Evolutionary conservation across 192 early-diverging fungal species (phyloP).

Genomic region (Umbelopsis isabellina): DNA sequence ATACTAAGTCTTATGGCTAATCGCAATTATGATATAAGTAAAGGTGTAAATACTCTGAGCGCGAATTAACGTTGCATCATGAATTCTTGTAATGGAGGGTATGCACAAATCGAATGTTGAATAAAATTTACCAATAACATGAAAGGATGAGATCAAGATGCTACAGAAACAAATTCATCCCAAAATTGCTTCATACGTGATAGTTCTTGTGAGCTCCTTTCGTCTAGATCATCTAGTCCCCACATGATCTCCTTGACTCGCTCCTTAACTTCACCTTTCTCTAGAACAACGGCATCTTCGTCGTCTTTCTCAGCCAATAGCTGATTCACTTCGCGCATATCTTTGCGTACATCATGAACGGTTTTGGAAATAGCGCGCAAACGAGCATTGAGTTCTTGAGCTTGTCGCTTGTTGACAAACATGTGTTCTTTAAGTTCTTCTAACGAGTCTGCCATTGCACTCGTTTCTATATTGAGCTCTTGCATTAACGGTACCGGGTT

Average conservation of each 20-base stretch:
- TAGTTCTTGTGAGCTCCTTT: conserved; percentile 32
- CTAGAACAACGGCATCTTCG: conserved; percentile 40
- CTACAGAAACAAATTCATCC: conserved; percentile 27
- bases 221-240: conserved; percentile 46
- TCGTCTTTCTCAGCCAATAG: conserved; percentile 41
- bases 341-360: conserved; percentile 43
- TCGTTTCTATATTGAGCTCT: conserved; percentile 32
- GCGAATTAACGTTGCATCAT: neutral
- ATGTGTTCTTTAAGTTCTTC: conserved; percentile 47
- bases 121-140: neutral
- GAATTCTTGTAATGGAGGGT: neutral
- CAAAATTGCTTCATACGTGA: conserved; percentile 42
- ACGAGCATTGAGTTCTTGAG: conserved; percentile 38
- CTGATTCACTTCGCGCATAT: conserved; percentile 40
- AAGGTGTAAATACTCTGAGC: conserved; percentile 6
- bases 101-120: conserved; percentile 12
- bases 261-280: conserved; percentile 41
- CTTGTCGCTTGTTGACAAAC: conserved; percentile 47
- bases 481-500: conserved; percentile 39
- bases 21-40: conserved; percentile 13
- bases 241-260: conserved; percentile 45
- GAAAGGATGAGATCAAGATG: neutral
- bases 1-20: conserved; percentile 8
- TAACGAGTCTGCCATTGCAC: conserved; percentile 31
- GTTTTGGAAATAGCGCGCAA: conserved; percentile 43